phyloP scores from a whole-genome alignment of 140 eudicot species.

The Oenanthe javanica region DNA sequence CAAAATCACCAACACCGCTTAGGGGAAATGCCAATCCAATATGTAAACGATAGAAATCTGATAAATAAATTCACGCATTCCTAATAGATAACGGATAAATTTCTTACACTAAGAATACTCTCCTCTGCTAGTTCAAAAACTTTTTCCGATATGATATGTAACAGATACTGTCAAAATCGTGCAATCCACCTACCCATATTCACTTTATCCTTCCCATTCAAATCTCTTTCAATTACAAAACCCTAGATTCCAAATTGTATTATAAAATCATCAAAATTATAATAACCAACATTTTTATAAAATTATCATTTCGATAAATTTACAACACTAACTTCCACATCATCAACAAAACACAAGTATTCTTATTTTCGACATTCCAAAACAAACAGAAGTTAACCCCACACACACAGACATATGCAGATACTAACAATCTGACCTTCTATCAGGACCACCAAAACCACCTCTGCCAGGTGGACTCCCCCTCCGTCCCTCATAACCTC shows the following conservation, averaged over 20 bases:
- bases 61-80: not conserved
- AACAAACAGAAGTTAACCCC: too few relatives aligned
- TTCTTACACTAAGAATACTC: not conserved
- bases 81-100: not conserved
- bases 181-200: not conserved
- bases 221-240: not conserved
- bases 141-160: too few relatives aligned
- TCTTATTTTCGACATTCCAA: too few relatives aligned
- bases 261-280: not conserved
- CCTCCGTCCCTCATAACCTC: slow-evolving; percentile 65
- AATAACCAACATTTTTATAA: not conserved
- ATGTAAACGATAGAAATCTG: not conserved
- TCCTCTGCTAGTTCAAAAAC: too few relatives aligned
- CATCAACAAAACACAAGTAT: not conserved
- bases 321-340: not conserved
- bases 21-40: not conserved
- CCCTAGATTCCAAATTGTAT: not conserved
- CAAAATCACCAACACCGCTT: not conserved
- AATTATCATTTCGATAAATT: not conserved
- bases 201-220: not conserved
- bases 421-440: slow-evolving; percentile 41
- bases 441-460: slow-evolving; percentile 59
- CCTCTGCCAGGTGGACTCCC: slow-evolving; percentile 85
- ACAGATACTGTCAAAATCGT: too few relatives aligned
- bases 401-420: too few relatives aligned